phyloP scores from a whole-genome alignment of 345 rosid genomes.

The Mercurialis annua region DNA sequence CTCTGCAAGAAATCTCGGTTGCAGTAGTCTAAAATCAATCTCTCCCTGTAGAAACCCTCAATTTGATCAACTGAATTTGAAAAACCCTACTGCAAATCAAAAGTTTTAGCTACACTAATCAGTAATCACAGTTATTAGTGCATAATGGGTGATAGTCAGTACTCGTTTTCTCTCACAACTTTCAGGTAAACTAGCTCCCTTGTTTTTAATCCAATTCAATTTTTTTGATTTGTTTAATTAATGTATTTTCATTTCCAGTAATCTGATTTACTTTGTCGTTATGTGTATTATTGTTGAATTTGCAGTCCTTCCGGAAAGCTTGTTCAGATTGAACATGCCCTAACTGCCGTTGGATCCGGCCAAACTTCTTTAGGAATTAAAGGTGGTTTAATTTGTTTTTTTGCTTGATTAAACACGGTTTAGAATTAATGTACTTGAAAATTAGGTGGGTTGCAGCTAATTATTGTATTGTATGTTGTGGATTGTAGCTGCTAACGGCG shows the following conservation, averaged over 20 bases:
- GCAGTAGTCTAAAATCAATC: conserved; percentile 2
- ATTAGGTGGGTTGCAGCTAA: background rate
- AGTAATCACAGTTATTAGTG: background rate
- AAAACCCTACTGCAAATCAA: background rate
- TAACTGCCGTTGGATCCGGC: conserved; percentile 91
- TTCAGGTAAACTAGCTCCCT: conserved; percentile 70
- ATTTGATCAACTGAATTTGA: conserved; percentile 10
- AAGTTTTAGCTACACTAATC: background rate
- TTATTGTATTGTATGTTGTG: background rate
- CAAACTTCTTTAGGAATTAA: conserved; percentile 93
- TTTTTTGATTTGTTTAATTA: background rate
- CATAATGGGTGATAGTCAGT: conserved; percentile 90
- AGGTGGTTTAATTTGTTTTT: conserved; percentile 42
- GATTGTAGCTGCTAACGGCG: conserved; percentile 84
- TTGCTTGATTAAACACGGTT: background rate
- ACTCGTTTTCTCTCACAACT: conserved; percentile 91
- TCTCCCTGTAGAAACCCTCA: background rate
- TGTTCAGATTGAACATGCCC: conserved; percentile 95
- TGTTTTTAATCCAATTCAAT: background rate
- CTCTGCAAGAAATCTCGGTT: conserved; percentile 6
- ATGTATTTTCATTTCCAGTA: background rate
- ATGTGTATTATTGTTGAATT: background rate
- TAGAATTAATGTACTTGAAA: too few species aligned
- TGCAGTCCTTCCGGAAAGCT: conserved; percentile 94
- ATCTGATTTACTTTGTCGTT: background rate